phyloP scores from a whole-genome alignment of 192 early-diverging fungal species.

The Phycomyces blakesleeanus region DNA sequence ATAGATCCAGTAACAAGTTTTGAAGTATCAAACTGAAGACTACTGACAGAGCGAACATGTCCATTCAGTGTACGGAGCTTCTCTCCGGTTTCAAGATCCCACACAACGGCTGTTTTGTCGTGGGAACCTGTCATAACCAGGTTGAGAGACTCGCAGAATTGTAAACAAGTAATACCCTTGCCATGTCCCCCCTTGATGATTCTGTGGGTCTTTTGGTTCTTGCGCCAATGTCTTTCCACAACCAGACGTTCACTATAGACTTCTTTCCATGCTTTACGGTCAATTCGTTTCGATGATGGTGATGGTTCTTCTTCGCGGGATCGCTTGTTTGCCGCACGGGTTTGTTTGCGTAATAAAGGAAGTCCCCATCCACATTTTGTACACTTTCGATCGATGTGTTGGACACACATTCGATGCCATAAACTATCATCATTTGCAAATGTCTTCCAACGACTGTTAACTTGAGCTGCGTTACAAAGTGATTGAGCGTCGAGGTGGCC shows the following conservation, averaged over 20 bases:
- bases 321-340: constrained; percentile 32
- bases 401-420: constrained; percentile 96
- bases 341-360: constrained; percentile 58
- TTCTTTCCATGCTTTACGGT: constrained; percentile 82
- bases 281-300: not conserved
- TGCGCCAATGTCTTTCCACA: constrained; percentile 91
- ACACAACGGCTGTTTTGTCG: constrained; percentile 80
- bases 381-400: constrained; percentile 96
- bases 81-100: constrained; percentile 79
- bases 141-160: constrained; percentile 71
- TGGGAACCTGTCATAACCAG: constrained; percentile 82
- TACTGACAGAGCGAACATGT: constrained; percentile 79
- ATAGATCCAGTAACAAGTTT: constrained; percentile 90
- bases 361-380: constrained; percentile 96
- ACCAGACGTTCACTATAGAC: constrained; percentile 89
- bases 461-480: constrained; percentile 89
- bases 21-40: constrained; percentile 89
- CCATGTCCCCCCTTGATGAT: constrained; percentile 63
- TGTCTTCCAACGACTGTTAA: constrained; percentile 73
- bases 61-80: constrained; percentile 74
- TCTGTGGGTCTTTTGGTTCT: constrained; percentile 58
- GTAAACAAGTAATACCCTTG: constrained; percentile 80
- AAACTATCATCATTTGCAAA: constrained; percentile 89
- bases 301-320: not conserved
- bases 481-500: constrained; percentile 87